Base-by-base conservation (phyloP, 2,329 filamentous ascomycete genomes). In the Gaeumannomyces sp. region DNA sequence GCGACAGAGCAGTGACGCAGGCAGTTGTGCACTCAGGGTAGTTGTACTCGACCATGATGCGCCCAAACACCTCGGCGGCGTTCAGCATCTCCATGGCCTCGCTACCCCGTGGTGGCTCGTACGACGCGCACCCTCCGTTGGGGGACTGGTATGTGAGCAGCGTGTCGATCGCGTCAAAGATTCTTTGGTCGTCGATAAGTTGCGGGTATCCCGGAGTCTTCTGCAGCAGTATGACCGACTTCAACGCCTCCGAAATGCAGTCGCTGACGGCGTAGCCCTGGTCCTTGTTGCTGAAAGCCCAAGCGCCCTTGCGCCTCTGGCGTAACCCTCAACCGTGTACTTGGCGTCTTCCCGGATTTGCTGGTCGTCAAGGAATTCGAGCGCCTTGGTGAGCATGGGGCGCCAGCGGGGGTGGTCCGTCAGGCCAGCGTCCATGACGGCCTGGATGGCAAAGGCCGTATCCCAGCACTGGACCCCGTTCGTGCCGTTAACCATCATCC, bases 401-500 rank as follows among this genome's bases (percentile, higher is more conserved):
- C 84, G 85, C 87, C 91, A 97, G 70, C 89, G 87, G 16, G 87
- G 81, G 61, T 96, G 87, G 35, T 88, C 79, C n/a, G 90, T 88
- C 31, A 97, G 83, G 0, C 91, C 92, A 8, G 91, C 88, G 61
- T 92, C 91, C 63, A 92, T 85, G 7, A 91, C 85, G 0, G 91
- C 89, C 75, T 97, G 93, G 45, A 97, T 92, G 25, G 89, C 79
- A 73, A 98, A 98, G 0, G 93, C 85, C 0, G 95, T 99, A 73
- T 99, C 95, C 95, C 95, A 99, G 68, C 88, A 90, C 76, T 99
- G 95, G 1, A 98, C 93, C n/a, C 95, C 95, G 70, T 99, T 98
- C 11, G 95, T 99, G 53, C 95, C 95, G 71, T 97, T 97, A 77
- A 89, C 89, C 61, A 98, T 83, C 91, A 99, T 92, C 7, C 95